Evolutionary conservation across 345 rosid genomes (phyloP), one percentile per base, ranked within the genome.

Genomic region (Hirschfeldia incana): DNA sequence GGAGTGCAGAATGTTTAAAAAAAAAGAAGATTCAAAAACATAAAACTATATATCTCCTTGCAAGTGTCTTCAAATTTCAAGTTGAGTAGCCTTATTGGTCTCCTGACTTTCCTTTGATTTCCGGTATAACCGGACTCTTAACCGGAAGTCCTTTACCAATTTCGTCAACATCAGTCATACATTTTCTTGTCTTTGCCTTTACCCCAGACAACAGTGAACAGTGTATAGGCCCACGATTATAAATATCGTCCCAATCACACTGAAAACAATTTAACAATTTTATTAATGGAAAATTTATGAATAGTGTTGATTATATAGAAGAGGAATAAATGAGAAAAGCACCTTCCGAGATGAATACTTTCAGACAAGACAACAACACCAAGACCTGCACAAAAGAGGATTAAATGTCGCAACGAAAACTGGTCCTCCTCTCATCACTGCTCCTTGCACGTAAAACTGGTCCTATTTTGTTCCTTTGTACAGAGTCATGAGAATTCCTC

Each of bases 401-500:
- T 90, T 90, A 73, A 91, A 94, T 36, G 97, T 78, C 33, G 98
- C 90, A 9, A 87, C 88, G 49, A 94, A 94, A 12, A 94, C 95
- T 7, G 97, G 97, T 51, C 98, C 98, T 75, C 88, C 85, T 73
- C 77, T 88, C 51, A 81, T 89, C 32, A 92, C 95, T 6, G 88
- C 71, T n/a, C 88, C 95, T 89, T 94, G 98, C 55, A 90, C 83
- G 74, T 88, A 94, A n/a, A n/a, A n/a, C n/a, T n/a, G n/a, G n/a
- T n/a, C n/a, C n/a, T n/a, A n/a, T n/a, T n/a, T n/a, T n/a, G n/a
- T n/a, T n/a, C n/a, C n/a, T n/a, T n/a, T n/a, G n/a, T n/a, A n/a
- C n/a, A n/a, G n/a, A 28, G 97, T 94, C 98, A 94, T 94, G 42
- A 91, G 88, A 87, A 91, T 82, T 29, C 97, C 97, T 75, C 98